Evolutionary conservation across 371 early-diverging fungal species (phyloP).

Genomic region (Lichtheimia ramosa): DNA sequence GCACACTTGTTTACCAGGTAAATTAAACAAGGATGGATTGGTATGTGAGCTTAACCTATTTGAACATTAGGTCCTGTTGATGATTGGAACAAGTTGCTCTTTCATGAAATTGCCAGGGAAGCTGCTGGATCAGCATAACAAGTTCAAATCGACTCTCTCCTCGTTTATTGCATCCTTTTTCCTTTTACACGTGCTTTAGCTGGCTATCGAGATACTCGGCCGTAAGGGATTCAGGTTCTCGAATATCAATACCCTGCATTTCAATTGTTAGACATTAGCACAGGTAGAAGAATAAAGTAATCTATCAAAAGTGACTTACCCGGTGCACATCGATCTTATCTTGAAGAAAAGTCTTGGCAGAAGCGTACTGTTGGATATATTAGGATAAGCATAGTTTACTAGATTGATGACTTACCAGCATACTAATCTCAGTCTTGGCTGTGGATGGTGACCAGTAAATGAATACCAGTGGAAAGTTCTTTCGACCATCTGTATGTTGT

Average conservation of each 20-base stretch:
- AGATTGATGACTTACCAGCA: constrained; percentile 46
- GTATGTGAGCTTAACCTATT: background rate
- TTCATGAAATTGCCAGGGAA: constrained; percentile 31
- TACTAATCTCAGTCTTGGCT: constrained; percentile 54
- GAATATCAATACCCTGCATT: constrained; percentile 48
- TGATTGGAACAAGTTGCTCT: constrained; percentile 45
- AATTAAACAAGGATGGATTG: background rate
- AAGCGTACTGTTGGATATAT: constrained; percentile 50
- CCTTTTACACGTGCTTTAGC: constrained; percentile 3
- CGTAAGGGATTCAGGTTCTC: constrained; percentile 54
- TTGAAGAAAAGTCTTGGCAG: constrained; percentile 65
- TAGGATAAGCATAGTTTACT: background rate
- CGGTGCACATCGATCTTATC: constrained; percentile 53
- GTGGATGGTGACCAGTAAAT: constrained; percentile 67
- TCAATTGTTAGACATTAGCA: constrained; percentile 1
- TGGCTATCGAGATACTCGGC: constrained; percentile 48
- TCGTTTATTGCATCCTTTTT: background rate
- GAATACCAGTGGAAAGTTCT: constrained; percentile 65
- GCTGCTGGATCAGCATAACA: constrained; percentile 1
- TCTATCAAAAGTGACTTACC: constrained; percentile 19
- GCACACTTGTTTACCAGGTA: constrained; percentile 48
- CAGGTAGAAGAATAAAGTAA: background rate
- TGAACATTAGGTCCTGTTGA: constrained; percentile 36
- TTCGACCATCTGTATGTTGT: constrained; percentile 62
- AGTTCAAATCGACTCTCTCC: background rate